Base-by-base conservation (phyloP, 345 rosid genomes). In the Heritiera littoralis region DNA sequence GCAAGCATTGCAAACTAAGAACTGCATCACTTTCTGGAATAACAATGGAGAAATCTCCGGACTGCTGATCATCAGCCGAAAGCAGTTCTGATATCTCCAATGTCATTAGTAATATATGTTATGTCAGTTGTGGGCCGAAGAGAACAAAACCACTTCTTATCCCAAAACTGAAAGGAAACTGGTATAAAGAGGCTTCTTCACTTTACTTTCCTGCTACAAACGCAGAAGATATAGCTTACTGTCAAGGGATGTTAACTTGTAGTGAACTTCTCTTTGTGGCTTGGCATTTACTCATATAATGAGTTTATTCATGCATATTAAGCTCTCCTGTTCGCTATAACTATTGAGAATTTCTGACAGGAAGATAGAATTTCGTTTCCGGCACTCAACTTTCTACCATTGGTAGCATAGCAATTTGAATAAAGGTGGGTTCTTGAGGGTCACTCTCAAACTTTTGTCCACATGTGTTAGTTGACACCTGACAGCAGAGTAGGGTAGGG, bases 381-480 rank as follows among this genome's bases (percentile, higher is more conserved):
- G 9, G 48, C 49, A 30, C 23, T 30, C 43, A 13, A 51, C 60
- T 52, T 72, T 72, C 63, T 17, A 38, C 5, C 72, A 66, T 2
- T 18, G 8, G 67, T 17, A 43, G 43, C 6, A 5, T 40, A 51
- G 43, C 75, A 72, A 17, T 72, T 72, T 51, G 46, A 48, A 28
- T 32, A 30, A 32, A 35, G 15, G 52, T 1, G 12, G 61, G 30
- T 9, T 52, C 52, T 52, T 32, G 15, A 52, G 15, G 28, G 60
- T 72, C 76, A 32, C 63, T 72, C 76, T 72, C 76, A 14, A 72
- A 54, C 49, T 15, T 72, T 72, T 72, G 76, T 28, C 41, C 28
- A 48, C 15, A 46, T 28, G 54, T 43, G 14, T 23, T 20, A 7
- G 43, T 49, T 51, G 59, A 45, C 30, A 68, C 54, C 13, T 66